Conservation (phyloP, 768 basidiomycete genomes). For the Suillus spraguei region DNA sequence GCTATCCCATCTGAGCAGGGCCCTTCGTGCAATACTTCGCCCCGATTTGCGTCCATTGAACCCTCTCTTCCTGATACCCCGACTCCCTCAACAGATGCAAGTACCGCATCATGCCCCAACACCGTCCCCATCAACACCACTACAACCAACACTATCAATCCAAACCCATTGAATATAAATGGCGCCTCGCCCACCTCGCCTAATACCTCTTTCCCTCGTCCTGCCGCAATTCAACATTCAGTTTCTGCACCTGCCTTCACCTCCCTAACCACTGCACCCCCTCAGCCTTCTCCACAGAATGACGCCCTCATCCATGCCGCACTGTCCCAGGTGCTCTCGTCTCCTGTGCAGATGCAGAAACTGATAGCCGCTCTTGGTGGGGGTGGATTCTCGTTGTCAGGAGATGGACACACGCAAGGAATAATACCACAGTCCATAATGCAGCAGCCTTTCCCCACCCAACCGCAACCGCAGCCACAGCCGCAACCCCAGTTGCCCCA, state of each 20-base stretch:
- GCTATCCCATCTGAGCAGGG: slow-evolving; percentile 38
- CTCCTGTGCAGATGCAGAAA: slow-evolving; percentile 60
- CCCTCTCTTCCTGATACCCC: slow-evolving; percentile 22
- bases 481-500: slow-evolving; percentile 16
- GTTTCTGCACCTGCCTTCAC: slow-evolving; percentile 9
- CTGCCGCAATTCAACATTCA: slow-evolving; percentile 10
- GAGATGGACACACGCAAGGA: slow-evolving; percentile 7
- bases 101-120: slow-evolving; percentile 15
- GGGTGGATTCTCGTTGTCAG: slow-evolving; percentile 4
- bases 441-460: slow-evolving; percentile 24
- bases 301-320: slow-evolving; percentile 51
- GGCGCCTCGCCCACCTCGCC: not conserved
- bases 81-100: slow-evolving; percentile 15
- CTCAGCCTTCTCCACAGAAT: slow-evolving; percentile 25
- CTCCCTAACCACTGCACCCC: slow-evolving; percentile 8
- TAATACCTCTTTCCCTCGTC: slow-evolving; percentile 30
- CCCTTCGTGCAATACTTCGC: slow-evolving; percentile 14
- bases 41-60: slow-evolving; percentile 32
- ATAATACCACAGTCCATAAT: slow-evolving; percentile 25
- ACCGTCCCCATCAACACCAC: slow-evolving; percentile 21
- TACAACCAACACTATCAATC: slow-evolving; percentile 17
- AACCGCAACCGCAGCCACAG: slow-evolving; percentile 19
- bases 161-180: slow-evolving; percentile 11
- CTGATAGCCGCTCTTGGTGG: slow-evolving; percentile 46
- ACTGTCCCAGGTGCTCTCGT: slow-evolving; percentile 50